A percentile compares a stretch with the other conserved stretches of the same genome.
Evolutionary conservation across 208 protist species (phyloP).

Genomic region (Trichomonas vaginalis): DNA sequence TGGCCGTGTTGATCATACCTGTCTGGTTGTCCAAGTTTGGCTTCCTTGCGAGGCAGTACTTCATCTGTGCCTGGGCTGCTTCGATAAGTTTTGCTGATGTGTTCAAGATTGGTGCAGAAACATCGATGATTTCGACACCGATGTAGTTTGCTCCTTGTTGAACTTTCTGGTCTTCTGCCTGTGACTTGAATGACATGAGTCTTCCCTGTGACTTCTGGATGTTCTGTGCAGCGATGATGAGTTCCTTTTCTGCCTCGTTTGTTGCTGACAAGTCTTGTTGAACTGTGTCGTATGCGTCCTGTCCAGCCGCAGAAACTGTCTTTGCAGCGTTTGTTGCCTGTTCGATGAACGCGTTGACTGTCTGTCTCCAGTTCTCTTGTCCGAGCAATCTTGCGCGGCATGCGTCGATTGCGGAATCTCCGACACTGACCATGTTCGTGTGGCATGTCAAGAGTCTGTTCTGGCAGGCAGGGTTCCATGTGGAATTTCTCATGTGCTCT

Average conservation of each 20-base stretch:
- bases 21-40: not conserved
- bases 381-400: not conserved
- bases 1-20: not conserved
- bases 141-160: not conserved
- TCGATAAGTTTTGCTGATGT: not conserved
- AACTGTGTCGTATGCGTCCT: not conserved
- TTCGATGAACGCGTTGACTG: not conserved
- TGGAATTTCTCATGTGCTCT: not conserved
- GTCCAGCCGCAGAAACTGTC: not conserved
- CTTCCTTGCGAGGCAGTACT: not conserved
- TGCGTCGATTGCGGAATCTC: not conserved
- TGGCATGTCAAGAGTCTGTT: not conserved
- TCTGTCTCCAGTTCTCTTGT: not conserved
- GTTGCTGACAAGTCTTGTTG: not conserved
- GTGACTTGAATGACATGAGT: not conserved
- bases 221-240: not conserved
- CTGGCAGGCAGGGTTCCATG: not conserved
- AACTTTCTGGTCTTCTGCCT: not conserved
- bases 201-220: not conserved
- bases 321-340: not conserved
- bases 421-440: not conserved
- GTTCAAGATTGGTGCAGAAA: not conserved
- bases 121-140: not conserved
- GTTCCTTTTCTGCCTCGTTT: not conserved
- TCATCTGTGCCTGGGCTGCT: not conserved